phyloP scores from a whole-genome alignment of 345 rosid species.

The Mercurialis annua region DNA sequence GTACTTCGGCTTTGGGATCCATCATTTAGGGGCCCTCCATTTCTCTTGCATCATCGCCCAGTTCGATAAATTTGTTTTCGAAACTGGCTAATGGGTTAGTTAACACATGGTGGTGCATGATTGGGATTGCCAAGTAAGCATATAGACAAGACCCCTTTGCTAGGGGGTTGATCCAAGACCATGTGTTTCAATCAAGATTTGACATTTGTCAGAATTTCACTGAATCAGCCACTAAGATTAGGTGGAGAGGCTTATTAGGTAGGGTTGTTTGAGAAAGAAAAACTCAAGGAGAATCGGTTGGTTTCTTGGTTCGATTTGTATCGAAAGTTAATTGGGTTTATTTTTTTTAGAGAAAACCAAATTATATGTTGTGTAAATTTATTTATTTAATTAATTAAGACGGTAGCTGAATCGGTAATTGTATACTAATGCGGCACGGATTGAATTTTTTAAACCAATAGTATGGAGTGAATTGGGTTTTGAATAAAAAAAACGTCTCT shows the following conservation, averaged over 20 bases:
- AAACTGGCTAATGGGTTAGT: slow-evolving; percentile 1
- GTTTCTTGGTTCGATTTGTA: too few relatives aligned
- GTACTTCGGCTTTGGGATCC: slow-evolving; percentile 70
- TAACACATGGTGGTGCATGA: slow-evolving; percentile 44
- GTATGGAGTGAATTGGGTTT: slow-evolving; percentile 27
- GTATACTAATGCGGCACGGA: too few relatives aligned
- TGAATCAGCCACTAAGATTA: slow-evolving; percentile 9
- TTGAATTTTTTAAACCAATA: too few relatives aligned
- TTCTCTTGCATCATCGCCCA: slow-evolving; percentile 28
- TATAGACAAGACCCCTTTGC: slow-evolving; percentile 25
- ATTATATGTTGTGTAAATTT: too few relatives aligned
- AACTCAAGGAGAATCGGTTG: slow-evolving; percentile 4
- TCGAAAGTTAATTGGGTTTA: too few relatives aligned
- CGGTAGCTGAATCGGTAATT: too few relatives aligned
- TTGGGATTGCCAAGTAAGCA: slow-evolving; percentile 43
- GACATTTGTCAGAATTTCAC: slow-evolving; percentile 22
- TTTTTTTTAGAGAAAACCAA: too few relatives aligned
- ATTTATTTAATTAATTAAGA: too few relatives aligned
- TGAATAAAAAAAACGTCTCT: slow-evolving; percentile 25
- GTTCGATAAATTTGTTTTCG: slow-evolving; percentile 34
- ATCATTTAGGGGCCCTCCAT: slow-evolving; percentile 53
- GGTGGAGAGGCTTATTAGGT: slow-evolving; percentile 8
- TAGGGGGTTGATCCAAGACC: slow-evolving; percentile 7
- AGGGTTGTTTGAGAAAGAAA: slow-evolving; percentile 13
- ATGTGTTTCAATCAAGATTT: slow-evolving; percentile 24